A percentile compares a stretch with the other conserved stretches of the same genome.
phyloP scores from a whole-genome alignment of 176 grass and related monocot species.

The Carex scoparia region DNA sequence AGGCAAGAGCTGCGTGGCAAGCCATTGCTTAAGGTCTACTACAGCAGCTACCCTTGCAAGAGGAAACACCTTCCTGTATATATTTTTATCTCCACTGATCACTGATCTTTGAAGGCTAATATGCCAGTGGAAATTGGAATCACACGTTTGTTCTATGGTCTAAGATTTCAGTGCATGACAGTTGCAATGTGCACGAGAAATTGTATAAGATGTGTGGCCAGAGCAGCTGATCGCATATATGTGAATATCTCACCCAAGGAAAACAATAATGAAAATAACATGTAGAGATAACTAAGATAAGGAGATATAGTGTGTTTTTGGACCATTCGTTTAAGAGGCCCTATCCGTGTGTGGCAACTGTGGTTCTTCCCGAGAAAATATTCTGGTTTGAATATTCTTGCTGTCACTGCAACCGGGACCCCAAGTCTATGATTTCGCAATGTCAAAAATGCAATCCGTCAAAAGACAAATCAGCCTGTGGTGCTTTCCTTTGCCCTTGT shows the following conservation, averaged over 20 bases:
- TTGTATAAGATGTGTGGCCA: constrained; percentile 15
- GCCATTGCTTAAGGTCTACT: constrained; percentile 47
- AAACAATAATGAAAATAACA: background rate
- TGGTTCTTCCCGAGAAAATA: background rate
- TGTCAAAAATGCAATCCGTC: background rate
- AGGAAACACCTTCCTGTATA: background rate
- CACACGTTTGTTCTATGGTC: constrained; percentile 46
- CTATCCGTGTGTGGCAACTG: constrained; percentile 29
- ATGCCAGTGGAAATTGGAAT: constrained; percentile 23
- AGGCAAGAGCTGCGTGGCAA: constrained; percentile 82
- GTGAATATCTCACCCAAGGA: background rate
- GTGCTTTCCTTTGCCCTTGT: background rate
- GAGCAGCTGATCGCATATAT: background rate
- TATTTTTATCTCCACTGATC: constrained; percentile 16
- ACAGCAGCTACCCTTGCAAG: background rate
- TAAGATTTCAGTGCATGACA: background rate
- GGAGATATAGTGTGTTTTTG: constrained; percentile 39
- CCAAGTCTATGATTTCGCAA: background rate
- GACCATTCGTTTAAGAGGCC: constrained; percentile 42
- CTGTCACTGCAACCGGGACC: background rate
- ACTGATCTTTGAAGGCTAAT: constrained; percentile 11
- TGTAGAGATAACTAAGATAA: constrained; percentile 37
- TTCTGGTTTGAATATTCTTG: background rate
- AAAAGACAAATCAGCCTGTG: background rate
- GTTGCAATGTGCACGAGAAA: constrained; percentile 11